Percentiles rank a stretch among this genome's conserved stretches.
Evolutionary conservation across 345 rosid species (phyloP).

Genomic region (Melastoma malabathricum): DNA sequence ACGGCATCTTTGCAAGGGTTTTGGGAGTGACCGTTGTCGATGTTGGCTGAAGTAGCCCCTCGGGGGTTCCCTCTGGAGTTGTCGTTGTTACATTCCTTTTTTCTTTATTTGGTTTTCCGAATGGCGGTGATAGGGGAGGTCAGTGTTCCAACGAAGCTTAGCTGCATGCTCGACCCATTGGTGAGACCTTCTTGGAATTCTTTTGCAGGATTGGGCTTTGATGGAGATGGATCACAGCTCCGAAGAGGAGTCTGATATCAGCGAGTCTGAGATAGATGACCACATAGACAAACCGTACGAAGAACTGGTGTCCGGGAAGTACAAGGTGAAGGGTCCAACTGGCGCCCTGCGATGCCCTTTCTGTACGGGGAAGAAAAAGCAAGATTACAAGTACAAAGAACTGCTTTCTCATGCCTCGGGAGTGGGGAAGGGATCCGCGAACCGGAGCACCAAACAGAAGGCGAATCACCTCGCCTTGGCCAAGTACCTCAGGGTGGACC

Average conservation of each 20-base stretch:
- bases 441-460: conserved; percentile 54
- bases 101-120: too few relatives aligned
- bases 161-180: too few relatives aligned
- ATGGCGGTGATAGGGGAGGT: too few relatives aligned
- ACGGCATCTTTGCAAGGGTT: too few relatives aligned
- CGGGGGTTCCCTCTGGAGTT: too few relatives aligned
- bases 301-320: conserved; percentile 26
- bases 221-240: conserved; percentile 42
- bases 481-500: conserved; percentile 44
- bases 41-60: too few relatives aligned
- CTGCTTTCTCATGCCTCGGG: conserved; percentile 80
- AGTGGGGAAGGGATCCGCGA: conserved; percentile 65
- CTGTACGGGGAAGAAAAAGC: conserved; percentile 85
- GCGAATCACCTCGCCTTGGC: conserved; percentile 74
- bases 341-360: conserved; percentile 65
- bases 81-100: too few relatives aligned
- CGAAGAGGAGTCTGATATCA: conserved; percentile 66
- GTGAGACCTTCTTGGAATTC: not conserved
- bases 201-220: not conserved
- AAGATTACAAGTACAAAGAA: conserved; percentile 63
- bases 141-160: too few relatives aligned
- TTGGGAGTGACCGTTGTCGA: too few relatives aligned
- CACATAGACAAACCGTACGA: conserved; percentile 48
- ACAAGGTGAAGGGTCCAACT: conserved; percentile 44
- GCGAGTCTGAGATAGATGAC: conserved; percentile 65